These are phyloP conservation scores for Pseudocercospora macadamiae DNA, from an alignment of 2,329 filamentous ascomycete genomes.

Conservation along the genomic window DNA sequence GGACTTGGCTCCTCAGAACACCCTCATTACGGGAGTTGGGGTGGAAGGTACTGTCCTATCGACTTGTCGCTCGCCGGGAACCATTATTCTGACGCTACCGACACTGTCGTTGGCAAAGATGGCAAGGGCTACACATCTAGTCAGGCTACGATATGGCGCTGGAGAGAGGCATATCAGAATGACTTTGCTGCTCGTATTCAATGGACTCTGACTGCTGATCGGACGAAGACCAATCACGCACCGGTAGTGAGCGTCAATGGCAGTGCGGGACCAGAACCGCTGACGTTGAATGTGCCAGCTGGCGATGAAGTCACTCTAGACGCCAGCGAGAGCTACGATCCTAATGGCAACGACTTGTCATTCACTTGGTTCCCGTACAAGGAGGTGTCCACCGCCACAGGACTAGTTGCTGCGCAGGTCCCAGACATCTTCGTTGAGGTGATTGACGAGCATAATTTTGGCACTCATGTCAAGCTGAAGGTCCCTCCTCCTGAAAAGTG, in stretches of 20 bases:
- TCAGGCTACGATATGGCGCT: constrained; percentile 51
- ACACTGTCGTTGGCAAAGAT: constrained; percentile 35
- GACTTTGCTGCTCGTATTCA: constrained; percentile 50
- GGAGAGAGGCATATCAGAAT: constrained; percentile 46
- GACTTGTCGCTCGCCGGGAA: constrained; percentile 34
- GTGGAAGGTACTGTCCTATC: constrained; percentile 49
- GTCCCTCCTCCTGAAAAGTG: constrained; percentile 8
- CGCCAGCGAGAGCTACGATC: constrained; percentile 4
- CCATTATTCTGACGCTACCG: constrained; percentile 39
- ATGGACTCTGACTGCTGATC: constrained; percentile 37
- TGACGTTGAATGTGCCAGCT: constrained; percentile 7
- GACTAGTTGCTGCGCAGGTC: neutral
- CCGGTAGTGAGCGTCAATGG: constrained; percentile 10
- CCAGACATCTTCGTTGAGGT: neutral
- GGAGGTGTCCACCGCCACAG: neutral
- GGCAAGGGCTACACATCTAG: constrained; percentile 44
- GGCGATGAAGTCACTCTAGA: neutral
- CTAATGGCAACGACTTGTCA: neutral
- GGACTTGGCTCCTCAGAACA: constrained; percentile 48
- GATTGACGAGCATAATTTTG: neutral
- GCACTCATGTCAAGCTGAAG: constrained; percentile 4
- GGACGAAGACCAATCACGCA: constrained; percentile 6
- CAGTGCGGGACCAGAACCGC: neutral
- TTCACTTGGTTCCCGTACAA: constrained; percentile 20
- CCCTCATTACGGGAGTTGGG: constrained; percentile 55